Evolutionary conservation across 2,329 filamentous ascomycete species (phyloP).

Genomic region (Arthrobotrys entomopaga): DNA sequence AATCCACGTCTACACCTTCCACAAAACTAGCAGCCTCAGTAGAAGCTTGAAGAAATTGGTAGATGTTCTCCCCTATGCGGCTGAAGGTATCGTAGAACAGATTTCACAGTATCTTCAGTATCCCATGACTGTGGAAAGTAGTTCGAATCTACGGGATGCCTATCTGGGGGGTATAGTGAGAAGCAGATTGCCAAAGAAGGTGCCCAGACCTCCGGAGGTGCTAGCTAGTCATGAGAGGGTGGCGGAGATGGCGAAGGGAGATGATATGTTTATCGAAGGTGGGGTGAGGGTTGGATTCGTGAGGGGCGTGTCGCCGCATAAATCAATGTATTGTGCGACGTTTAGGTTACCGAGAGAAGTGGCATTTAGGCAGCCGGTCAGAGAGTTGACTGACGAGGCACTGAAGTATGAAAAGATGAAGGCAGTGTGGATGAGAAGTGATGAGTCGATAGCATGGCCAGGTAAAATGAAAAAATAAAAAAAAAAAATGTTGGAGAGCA

Average conservation of each 20-base stretch:
- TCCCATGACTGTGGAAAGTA: slow-evolving; percentile 68
- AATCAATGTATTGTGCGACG: slow-evolving; percentile 95
- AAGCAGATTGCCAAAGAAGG: slow-evolving; percentile 62
- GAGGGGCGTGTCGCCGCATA: slow-evolving; percentile 88
- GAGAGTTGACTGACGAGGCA: slow-evolving; percentile 76
- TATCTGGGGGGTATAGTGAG: slow-evolving; percentile 13
- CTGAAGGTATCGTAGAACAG: slow-evolving; percentile 67
- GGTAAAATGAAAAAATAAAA: slow-evolving; percentile 27
- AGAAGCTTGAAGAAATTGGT: slow-evolving; percentile 69
- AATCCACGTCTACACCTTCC: slow-evolving; percentile 93
- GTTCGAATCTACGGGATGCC: slow-evolving; percentile 59
- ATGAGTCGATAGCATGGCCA: slow-evolving; percentile 32
- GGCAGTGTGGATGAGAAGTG: slow-evolving; percentile 31
- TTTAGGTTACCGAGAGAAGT: slow-evolving; percentile 86
- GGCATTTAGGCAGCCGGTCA: slow-evolving; percentile 74
- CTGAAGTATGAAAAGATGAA: slow-evolving; percentile 81
- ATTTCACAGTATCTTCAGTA: slow-evolving; percentile 69
- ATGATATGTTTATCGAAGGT: slow-evolving; percentile 57
- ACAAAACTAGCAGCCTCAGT: slow-evolving; percentile 62
- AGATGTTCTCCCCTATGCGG: slow-evolving; percentile 70
- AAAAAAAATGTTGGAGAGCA: neutral
- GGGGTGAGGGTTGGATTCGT: slow-evolving; percentile 73
- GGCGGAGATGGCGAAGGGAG: neutral
- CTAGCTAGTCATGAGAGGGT: slow-evolving; percentile 63
- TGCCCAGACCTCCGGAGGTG: slow-evolving; percentile 63